These are phyloP conservation scores for Passalora sequoiae DNA, from an alignment of 2,329 filamentous ascomycete genomes.

Conservation along the genomic window DNA sequence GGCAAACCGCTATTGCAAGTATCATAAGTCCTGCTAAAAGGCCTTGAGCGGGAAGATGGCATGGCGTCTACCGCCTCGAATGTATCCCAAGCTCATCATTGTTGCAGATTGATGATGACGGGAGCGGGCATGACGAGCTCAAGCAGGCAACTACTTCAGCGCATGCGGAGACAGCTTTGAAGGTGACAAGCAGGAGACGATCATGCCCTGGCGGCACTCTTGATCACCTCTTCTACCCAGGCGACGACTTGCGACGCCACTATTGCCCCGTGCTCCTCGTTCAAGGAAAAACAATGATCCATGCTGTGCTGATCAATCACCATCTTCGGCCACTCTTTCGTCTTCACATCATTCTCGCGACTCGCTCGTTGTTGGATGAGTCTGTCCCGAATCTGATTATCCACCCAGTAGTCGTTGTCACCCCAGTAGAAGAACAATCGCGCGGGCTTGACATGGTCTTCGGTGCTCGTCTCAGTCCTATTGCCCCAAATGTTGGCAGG, in stretches of 20 bases:
- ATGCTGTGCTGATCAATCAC: conserved; percentile 51
- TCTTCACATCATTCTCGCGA: conserved; percentile 26
- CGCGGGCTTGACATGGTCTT: neutral
- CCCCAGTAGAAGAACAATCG: conserved; percentile 57
- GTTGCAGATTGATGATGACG: too few relatives aligned
- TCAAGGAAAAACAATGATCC: conserved; percentile 57
- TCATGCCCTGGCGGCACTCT: neutral
- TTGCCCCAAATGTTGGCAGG: conserved; percentile 56
- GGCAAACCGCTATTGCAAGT: too few relatives aligned
- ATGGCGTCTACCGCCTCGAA: too few relatives aligned
- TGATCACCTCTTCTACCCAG: neutral
- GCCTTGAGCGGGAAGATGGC: too few relatives aligned
- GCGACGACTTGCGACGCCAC: conserved; percentile 7
- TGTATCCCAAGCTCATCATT: too few relatives aligned
- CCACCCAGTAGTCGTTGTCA: conserved; percentile 58
- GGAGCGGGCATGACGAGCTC: too few relatives aligned
- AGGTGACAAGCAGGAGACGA: too few relatives aligned
- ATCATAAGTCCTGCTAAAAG: too few relatives aligned
- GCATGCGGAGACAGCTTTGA: too few relatives aligned
- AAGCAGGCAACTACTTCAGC: too few relatives aligned
- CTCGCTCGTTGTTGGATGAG: conserved; percentile 43
- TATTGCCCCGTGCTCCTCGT: conserved; percentile 34
- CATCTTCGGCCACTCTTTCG: conserved; percentile 45
- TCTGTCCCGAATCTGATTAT: conserved; percentile 52
- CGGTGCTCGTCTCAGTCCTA: neutral